These are phyloP conservation scores for Fagus crenata DNA, from an alignment of 306 rosid genomes.

Conservation along the genomic window DNA sequence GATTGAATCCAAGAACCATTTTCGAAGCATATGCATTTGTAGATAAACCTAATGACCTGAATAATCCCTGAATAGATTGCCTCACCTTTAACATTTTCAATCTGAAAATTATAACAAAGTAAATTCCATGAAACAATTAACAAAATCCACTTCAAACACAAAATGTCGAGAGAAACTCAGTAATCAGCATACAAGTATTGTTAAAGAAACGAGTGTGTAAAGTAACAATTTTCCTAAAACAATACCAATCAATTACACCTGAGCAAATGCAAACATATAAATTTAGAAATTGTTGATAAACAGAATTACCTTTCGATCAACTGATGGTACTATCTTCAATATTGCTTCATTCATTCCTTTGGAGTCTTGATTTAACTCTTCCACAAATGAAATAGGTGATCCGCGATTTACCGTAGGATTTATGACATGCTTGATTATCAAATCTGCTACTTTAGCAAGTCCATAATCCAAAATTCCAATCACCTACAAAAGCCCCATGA, in stretches of 20 bases:
- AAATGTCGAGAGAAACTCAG: not conserved
- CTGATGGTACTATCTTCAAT: conserved; percentile 56
- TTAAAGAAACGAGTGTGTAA: conserved; percentile 5
- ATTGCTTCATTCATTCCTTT: conserved; percentile 36
- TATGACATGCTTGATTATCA: conserved; percentile 68
- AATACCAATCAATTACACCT: conserved; percentile 13
- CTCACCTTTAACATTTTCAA: conserved; percentile 56
- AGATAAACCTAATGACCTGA: conserved; percentile 60
- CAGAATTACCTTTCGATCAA: conserved; percentile 51
- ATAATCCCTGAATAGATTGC: conserved; percentile 65
- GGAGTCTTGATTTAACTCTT: conserved; percentile 50
- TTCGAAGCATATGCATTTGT: conserved; percentile 58
- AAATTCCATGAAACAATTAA: conserved; percentile 16
- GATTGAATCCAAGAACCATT: conserved; percentile 66
- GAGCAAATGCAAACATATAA: conserved; percentile 16
- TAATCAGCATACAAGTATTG: not conserved
- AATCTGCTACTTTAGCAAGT: conserved; percentile 83
- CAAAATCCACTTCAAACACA: not conserved
- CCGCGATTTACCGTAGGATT: conserved; percentile 54
- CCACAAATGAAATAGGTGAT: conserved; percentile 53
- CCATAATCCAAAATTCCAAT: conserved; percentile 87
- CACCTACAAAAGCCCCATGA: conserved; percentile 41
- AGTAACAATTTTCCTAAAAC: not conserved
- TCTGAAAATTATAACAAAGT: conserved; percentile 48
- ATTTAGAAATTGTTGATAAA: conserved; percentile 7